Evolutionary conservation across 176 grass and related monocot genomes (phyloP).

Genomic region (Typha latifolia): DNA sequence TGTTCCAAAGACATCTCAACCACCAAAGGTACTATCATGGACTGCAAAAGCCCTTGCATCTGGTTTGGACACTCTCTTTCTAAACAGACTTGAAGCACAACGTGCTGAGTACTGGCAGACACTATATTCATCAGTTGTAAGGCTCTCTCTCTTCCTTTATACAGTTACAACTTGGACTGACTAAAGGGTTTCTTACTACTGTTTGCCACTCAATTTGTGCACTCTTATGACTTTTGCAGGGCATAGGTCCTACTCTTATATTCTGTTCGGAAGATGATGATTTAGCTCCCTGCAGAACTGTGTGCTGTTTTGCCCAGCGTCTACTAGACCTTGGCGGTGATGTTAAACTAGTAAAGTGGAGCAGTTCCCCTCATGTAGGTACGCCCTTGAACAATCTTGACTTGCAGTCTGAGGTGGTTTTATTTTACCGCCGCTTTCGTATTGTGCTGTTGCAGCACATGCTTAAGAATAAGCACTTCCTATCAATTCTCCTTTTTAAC

Average conservation of each 20-base stretch:
- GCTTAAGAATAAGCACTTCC: background rate
- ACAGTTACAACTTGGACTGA: background rate
- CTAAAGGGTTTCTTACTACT: background rate
- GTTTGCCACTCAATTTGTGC: background rate
- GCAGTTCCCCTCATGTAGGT: slow-evolving; percentile 57
- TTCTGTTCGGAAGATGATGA: slow-evolving; percentile 88
- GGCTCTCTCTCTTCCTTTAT: slow-evolving; percentile 3
- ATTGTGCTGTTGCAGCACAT: background rate
- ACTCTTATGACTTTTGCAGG: slow-evolving; percentile 32
- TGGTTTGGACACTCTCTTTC: slow-evolving; percentile 76
- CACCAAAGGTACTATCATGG: slow-evolving; percentile 52
- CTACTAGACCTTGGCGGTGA: slow-evolving; percentile 62
- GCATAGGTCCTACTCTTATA: slow-evolving; percentile 75
- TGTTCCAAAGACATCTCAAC: slow-evolving; percentile 26
- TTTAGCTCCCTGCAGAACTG: slow-evolving; percentile 61
- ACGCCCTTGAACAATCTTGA: slow-evolving; percentile 2
- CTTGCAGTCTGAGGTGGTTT: background rate
- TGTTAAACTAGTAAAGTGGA: slow-evolving; percentile 83
- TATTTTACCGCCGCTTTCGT: background rate
- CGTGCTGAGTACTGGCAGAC: slow-evolving; percentile 86
- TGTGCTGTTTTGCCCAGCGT: slow-evolving; percentile 62
- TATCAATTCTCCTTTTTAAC: too few relatives aligned
- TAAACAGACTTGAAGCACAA: slow-evolving; percentile 88
- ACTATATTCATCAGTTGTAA: slow-evolving; percentile 83
- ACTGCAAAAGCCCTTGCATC: slow-evolving; percentile 71